A percentile compares a stretch with the other conserved stretches of the same genome.
These are phyloP conservation scores for Saxophila tyrrhenica DNA, from an alignment of 495 filamentous ascomycete genomes.

Conservation along the genomic window DNA sequence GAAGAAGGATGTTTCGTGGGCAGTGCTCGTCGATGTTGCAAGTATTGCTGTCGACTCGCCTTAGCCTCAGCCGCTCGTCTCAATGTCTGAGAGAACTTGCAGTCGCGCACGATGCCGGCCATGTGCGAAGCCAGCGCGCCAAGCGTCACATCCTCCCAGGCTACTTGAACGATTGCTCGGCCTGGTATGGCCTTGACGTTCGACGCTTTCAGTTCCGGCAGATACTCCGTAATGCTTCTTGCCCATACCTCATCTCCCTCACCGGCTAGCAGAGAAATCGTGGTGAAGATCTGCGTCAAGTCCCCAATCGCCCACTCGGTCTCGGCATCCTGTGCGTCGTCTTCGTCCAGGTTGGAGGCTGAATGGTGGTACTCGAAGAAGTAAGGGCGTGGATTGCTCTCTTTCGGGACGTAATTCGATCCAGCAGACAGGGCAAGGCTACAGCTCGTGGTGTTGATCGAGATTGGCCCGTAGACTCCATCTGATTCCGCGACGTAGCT, in stretches of 20 bases:
- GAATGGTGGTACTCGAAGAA: constrained; percentile 1
- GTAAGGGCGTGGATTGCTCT: not conserved
- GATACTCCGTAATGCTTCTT: not conserved
- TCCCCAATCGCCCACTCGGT: not conserved
- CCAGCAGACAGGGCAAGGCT: constrained; percentile 1
- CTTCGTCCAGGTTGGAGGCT: not conserved
- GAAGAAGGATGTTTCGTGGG: not conserved
- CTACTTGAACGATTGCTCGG: not conserved
- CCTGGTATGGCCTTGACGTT: not conserved
- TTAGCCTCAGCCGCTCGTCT: not conserved
- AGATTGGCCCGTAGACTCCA: not conserved
- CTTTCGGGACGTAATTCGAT: not conserved
- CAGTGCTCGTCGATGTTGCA: not conserved
- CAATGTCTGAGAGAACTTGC: not conserved
- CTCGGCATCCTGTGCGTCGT: not conserved
- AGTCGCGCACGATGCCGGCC: not conserved
- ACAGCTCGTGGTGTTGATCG: not conserved
- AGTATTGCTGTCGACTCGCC: not conserved
- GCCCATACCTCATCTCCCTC: not conserved
- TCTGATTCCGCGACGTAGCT: not conserved
- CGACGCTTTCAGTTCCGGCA: not conserved
- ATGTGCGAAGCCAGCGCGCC: not conserved
- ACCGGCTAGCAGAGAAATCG: not conserved
- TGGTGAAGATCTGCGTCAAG: constrained; percentile 1
- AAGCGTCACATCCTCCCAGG: not conserved